Percentiles rank a stretch among this genome's conserved stretches.
phyloP scores from a whole-genome alignment of 2,329 filamentous ascomycete species.

The Ceratocystis eucalypticola region DNA sequence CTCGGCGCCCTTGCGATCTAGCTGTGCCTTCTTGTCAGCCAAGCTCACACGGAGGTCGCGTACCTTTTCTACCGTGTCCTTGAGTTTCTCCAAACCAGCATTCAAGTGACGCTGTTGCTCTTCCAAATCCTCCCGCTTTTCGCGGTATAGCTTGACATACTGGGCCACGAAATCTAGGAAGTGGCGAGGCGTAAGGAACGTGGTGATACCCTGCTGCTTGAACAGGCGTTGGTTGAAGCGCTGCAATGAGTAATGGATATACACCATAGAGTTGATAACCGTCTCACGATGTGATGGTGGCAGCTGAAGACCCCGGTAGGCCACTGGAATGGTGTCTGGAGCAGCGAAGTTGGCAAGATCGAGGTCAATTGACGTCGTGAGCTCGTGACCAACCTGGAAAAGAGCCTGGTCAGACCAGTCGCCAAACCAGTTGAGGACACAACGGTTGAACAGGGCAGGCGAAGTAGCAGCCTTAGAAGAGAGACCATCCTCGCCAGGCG shows the following conservation, averaged over 20 bases:
- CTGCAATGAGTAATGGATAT: conserved; percentile 90
- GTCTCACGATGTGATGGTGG: conserved; percentile 84
- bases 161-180: conserved; percentile 97
- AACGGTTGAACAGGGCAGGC: conserved; percentile 97
- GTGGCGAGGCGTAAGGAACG: conserved; percentile 88
- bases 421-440: conserved; percentile 98
- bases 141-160: conserved; percentile 92
- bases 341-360: conserved; percentile 75
- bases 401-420: conserved; percentile 99
- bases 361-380: conserved; percentile 91
- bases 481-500: conserved; percentile 72
- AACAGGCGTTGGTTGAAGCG: conserved; percentile 76
- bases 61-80: conserved; percentile 95
- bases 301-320: conserved; percentile 70
- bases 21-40: conserved; percentile 83
- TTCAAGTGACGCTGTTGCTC: conserved; percentile 98
- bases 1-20: conserved; percentile 87
- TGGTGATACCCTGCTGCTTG: conserved; percentile 83
- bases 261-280: conserved; percentile 96
- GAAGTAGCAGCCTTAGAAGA: conserved; percentile 95
- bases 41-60: conserved; percentile 80
- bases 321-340: conserved; percentile 83
- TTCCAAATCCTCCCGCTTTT: conserved; percentile 95
- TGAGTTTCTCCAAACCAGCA: conserved; percentile 90
- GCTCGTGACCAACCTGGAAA: conserved; percentile 91